Evolutionary conservation across 1,284 basidiomycete species (phyloP), one percentile per base, ranked within the genome.

Genomic region (Apiotrichum mycotoxinovorans): DNA sequence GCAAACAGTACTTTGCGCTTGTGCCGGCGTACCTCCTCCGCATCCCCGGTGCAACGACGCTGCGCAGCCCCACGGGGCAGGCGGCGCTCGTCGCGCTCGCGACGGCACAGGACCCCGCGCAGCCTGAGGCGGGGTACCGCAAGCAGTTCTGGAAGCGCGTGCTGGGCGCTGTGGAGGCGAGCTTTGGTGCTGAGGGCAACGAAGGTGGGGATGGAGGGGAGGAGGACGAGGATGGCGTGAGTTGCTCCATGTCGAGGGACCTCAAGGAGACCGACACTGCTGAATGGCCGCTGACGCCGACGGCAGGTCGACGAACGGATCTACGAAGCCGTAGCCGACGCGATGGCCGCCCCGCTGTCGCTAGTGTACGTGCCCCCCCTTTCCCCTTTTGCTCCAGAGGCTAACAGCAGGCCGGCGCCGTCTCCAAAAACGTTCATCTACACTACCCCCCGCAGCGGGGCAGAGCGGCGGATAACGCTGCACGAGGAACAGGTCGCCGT

Each of bases 361-460:
- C 40, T 48, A n/a, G 41, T 42, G 57, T 58, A 49, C 33, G 56
- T 52, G 10, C 7, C 3, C 22, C 22, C 23, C n/a, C n/a, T n/a
- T n/a, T 10, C 15, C 20, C 22, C 37, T n/a, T 34, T 25, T 23
- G 5, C 35, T 25, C 9, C n/a, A 10, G n/a, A 11, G 10, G 20
- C 1, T n/a, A 14, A n/a, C 3, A 12, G 14, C 58, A 73, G 73
- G 18, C 74, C 74, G 4, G 57, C 62, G 37, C 60, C 67, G 25
- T 76, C 75, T 7, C 73, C 66, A 64, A 70, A 77, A 59, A 76
- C 76, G 1, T 78, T 78, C 61, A 67, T 77, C 27, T 79, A 76
- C 59, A 57, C 66, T 15, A 5, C 25, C 3, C 38, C 48, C 4
- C 18, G n/a, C 44, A 52, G 57, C 12, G 23, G 42, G 25, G 30